Conservation (phyloP, 108 stramenopile genomes). For the Pseudonitzschia pungens region DNA sequence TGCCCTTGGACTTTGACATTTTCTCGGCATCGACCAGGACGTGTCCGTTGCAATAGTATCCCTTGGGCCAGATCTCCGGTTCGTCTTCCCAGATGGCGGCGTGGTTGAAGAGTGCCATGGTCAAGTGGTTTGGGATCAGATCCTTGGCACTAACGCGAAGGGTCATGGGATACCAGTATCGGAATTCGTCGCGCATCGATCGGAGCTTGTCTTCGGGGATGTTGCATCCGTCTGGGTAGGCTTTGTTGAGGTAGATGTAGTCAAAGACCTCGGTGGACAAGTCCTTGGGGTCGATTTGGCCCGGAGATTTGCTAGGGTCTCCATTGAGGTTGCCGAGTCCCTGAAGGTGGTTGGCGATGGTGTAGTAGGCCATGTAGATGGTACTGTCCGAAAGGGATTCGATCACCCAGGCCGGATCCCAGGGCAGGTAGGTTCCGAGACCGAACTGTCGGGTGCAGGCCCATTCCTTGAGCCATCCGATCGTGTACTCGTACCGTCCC, state of each 20-base stretch:
- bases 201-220: constrained; percentile 76
- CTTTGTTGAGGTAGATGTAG: constrained; percentile 84
- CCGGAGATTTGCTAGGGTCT: constrained; percentile 66
- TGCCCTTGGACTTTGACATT: constrained; percentile 98
- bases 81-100: constrained; percentile 95
- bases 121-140: constrained; percentile 97
- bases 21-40: constrained; percentile 95
- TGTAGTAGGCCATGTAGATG: constrained; percentile 99
- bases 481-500: constrained; percentile 79
- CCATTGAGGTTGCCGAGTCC: constrained; percentile 90
- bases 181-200: constrained; percentile 86
- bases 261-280: constrained; percentile 91
- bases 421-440: constrained; percentile 94
- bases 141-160: constrained; percentile 96
- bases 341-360: constrained; percentile 93
- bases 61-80: constrained; percentile 88
- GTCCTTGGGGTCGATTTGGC: constrained; percentile 77
- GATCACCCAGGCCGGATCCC: constrained; percentile 97
- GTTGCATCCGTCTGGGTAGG: constrained; percentile 62
- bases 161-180: constrained; percentile 98
- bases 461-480: constrained; percentile 98
- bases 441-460: constrained; percentile 97
- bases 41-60: constrained; percentile 95
- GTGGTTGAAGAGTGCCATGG: constrained; percentile 98
- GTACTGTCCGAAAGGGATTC: constrained; percentile 97